Evolutionary conservation across 768 basidiomycete species (phyloP), one percentile per base, ranked within the genome.

Genomic region (Suillus discolor): DNA sequence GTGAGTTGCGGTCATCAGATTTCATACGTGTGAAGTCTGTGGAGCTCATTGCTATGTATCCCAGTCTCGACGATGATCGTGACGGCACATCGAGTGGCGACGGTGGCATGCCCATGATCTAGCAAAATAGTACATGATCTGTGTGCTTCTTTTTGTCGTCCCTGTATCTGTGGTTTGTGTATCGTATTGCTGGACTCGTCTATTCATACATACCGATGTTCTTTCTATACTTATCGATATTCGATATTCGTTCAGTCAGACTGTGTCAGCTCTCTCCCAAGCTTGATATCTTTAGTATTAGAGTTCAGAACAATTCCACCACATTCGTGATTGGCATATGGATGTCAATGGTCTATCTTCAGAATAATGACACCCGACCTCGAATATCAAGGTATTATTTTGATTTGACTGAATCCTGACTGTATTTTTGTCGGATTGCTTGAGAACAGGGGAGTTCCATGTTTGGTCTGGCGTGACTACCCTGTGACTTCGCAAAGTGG

Each of bases 21-120:
- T 53, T n/a, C 53, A 20, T 41, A n/a, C 51, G 47, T 62, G 28
- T 68, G 23, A 65, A 65, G 23, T 62, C 47, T 62, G 25, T 68
- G 23, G 63, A 65, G 25, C 63, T 65, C 20, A 66, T 72, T 68
- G 65, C 61, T 41, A 25, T 62, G 62, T 59, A 62, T 38, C 65
- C 34, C 68, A 88, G 88, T 75, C 80, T 90, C 75, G 87, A 91
- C 76, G 89, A 91, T 72, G 89, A 89, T 74, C 78, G 87, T 70
- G 89, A 91, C 70, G 88, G 83, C 13, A 81, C 82, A 20, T 84
- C 88, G 18, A 86, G 81, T 69, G 84, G 83, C 38, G 87, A 86
- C 69, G 87, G 31, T 53, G 77, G 84, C 47, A 85, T 89, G 78
- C 34, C 69, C 28, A 66, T 74, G 42, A 62, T 74, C 59, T 73